phyloP scores from a whole-genome alignment of 176 grass and related monocot genomes.

The Saccharum officinarum region DNA sequence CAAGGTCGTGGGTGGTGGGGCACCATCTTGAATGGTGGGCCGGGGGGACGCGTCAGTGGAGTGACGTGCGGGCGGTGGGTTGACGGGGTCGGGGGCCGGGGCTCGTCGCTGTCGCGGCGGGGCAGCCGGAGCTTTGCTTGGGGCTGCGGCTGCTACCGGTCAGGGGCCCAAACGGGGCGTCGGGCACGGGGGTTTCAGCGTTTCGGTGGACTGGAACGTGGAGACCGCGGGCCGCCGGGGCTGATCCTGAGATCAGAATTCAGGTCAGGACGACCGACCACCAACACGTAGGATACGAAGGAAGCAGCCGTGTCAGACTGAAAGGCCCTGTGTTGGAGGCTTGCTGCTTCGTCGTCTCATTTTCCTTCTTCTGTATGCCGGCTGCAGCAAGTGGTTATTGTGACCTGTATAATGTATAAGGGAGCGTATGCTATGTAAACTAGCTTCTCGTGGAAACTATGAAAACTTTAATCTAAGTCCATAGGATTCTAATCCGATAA shows the following conservation, averaged over 20 bases:
- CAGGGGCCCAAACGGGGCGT: background rate
- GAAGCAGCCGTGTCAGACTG: background rate
- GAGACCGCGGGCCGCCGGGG: background rate
- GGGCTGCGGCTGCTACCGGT: background rate
- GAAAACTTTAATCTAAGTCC: no score
- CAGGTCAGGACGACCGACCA: background rate
- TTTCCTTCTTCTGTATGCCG: background rate
- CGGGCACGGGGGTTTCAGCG: no score
- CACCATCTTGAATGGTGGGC: background rate
- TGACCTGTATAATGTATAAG: background rate
- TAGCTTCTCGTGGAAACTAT: no score
- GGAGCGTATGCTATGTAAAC: no score
- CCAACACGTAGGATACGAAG: background rate
- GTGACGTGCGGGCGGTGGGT: slow-evolving; percentile 36
- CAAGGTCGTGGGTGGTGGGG: slow-evolving; percentile 32
- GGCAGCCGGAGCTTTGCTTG: background rate
- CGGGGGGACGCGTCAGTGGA: background rate
- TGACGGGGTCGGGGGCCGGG: slow-evolving; percentile 28
- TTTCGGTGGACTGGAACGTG: background rate
- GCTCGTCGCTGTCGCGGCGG: slow-evolving; percentile 21
- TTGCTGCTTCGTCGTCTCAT: background rate
- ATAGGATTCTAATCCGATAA: no score
- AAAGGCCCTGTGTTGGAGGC: background rate
- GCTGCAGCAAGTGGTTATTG: background rate
- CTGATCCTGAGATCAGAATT: background rate